Percentiles rank a stretch among this genome's conserved stretches.
phyloP scores from a whole-genome alignment of 345 rosid species.

The Aegle marmelos region DNA sequence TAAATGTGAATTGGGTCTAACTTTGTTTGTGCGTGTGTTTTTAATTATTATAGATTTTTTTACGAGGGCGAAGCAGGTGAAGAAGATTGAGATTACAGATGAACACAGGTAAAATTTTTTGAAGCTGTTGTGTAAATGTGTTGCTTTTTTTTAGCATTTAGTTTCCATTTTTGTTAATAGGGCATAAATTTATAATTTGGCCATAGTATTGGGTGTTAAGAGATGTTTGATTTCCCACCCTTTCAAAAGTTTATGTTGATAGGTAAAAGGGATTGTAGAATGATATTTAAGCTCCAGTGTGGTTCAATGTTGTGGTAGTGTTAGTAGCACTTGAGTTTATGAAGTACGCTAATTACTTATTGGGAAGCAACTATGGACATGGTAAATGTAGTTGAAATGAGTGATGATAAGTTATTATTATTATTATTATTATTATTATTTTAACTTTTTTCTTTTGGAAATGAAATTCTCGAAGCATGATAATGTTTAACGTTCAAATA shows the following conservation, averaged over 20 bases:
- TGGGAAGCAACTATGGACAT: not conserved
- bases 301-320: not conserved
- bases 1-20: not conserved
- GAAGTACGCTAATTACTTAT: not conserved
- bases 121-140: not conserved
- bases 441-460: not conserved
- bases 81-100: slow-evolving; percentile 70
- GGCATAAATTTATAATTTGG: not conserved
- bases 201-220: not conserved
- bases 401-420: not conserved
- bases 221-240: not conserved
- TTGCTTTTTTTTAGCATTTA: not conserved
- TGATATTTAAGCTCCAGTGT: not conserved
- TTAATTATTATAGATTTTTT: slow-evolving; percentile 46
- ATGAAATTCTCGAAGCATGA: not conserved
- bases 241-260: not conserved
- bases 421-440: too few relatives aligned
- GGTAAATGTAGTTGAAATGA: not conserved
- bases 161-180: too few relatives aligned
- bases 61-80: slow-evolving; percentile 66
- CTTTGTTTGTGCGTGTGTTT: not conserved
- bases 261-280: not conserved
- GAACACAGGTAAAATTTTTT: slow-evolving; percentile 54
- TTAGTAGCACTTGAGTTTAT: not conserved
- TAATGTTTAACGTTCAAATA: not conserved